Evolutionary conservation across 192 early-diverging fungal species (phyloP), one percentile per base, ranked within the genome.

Genomic region (Coemansia sp.): DNA sequence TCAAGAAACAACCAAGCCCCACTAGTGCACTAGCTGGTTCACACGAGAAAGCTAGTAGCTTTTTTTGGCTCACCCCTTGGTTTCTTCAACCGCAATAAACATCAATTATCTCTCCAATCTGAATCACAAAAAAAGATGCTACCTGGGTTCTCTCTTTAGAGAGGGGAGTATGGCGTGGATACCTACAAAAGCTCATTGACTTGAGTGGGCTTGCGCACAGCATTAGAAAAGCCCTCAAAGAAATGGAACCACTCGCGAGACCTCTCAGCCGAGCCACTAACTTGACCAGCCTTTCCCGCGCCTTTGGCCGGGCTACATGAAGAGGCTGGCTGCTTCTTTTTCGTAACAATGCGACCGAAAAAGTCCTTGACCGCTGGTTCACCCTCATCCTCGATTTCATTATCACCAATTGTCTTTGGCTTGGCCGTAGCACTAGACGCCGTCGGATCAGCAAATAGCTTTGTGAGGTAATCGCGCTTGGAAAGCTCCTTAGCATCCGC

Each of bases 141-240:
- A n/a, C n/a, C n/a, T n/a, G n/a, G n/a, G n/a, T n/a, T n/a, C n/a
- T n/a, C n/a, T n/a, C n/a, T n/a, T n/a, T n/a, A n/a, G n/a, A n/a
- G n/a, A n/a, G n/a, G n/a, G n/a, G n/a, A n/a, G n/a, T n/a, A n/a
- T n/a, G n/a, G n/a, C n/a, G n/a, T n/a, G n/a, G n/a, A n/a, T n/a
- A n/a, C 31, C 31, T 31, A 87, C 21, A 89, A 59, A n/a, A 90
- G 80, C 50, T 92, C 85, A 10, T 79, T 69, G 39, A 94, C 76
- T 31, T 82, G 76, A 16, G 93, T 85, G 1, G 90, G 86, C 60
- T 89, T 91, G 39, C 91, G 84, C 24, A 96, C 93, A 11, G 94
- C 94, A 70, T 96, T 95, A 5, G 93, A 93, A 65, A 91, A 96
- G 11, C 94, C 94, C 73, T 96, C 94, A 63, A 94, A 90, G 68